Evolutionary conservation across 2,329 filamentous ascomycete species (phyloP), one percentile per base, ranked within the genome.

Genomic region (Fusarium caatingaense): DNA sequence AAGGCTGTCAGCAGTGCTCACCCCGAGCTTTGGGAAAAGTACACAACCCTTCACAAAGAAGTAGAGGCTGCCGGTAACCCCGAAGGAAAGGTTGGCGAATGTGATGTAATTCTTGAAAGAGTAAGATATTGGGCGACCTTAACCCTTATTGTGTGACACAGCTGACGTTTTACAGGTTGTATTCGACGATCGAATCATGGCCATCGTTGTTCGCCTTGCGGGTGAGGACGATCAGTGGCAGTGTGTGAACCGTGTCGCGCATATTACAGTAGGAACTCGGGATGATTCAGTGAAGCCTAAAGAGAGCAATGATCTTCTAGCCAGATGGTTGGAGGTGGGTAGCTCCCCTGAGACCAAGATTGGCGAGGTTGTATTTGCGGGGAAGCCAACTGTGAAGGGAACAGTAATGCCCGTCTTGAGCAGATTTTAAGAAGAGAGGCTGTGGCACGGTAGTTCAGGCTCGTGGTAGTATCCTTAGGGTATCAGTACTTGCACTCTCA

Each of bases 261-360:
- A 99, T 78, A 88, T 99, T 64, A 99, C 96, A 0, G 85, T 98
- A 10, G 96, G 96, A 21, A 99, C 96, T 1, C 88, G 89, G 12
- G 87, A 90, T 70, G 80, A 85, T 48, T 80, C 84, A 10, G 88
- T 98, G 75, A 98, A 98, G 83, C 95, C 96, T 0, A 94, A 92
- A 80, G 95, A 99, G 83, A 97, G 94, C 82, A 99, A 99, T 77
- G 90, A 93, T 63, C 74, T 99, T 76, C 80, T 99, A 61, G 85
- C 85, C 68, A 84, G 84, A 64, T 98, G 95, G 95, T 77, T 96
- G 66, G 85, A 91, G 67, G 71, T 79, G 30, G 87, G 86, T 1
- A 78, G 80, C 25, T 80, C 82, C 3, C 80, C 73, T 3, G 78
- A 79, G n/a, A 83, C 80, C 40, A 77, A 78, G 15, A 85, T 88